These are phyloP conservation scores for Adansonia digitata DNA, from an alignment of 345 rosid genomes.

Conservation along the genomic window DNA sequence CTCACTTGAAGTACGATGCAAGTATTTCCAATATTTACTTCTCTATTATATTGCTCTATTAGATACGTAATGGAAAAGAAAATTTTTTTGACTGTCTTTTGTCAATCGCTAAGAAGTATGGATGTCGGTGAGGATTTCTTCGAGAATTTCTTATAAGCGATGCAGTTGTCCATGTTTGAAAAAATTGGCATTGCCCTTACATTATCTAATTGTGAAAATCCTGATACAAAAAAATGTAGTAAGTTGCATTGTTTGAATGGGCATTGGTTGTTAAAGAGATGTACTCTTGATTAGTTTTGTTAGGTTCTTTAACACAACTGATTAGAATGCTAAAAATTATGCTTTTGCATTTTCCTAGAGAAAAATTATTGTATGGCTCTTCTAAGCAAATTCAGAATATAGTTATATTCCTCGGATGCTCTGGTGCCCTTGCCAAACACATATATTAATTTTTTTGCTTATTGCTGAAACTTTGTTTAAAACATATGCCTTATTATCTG, in stretches of 20 bases:
- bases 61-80: constrained; percentile 48
- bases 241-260: constrained; percentile 14
- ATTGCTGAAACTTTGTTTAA: no score
- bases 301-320: neutral
- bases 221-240: constrained; percentile 48
- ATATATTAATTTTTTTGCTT: no score
- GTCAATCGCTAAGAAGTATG: constrained; percentile 42
- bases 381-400: constrained; percentile 67
- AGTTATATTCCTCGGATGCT: constrained; percentile 63
- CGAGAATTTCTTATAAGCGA: constrained; percentile 36
- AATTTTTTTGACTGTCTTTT: constrained; percentile 55
- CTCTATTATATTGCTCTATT: no score
- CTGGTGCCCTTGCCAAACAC: constrained; percentile 60
- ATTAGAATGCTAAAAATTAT: neutral
- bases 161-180: constrained; percentile 55
- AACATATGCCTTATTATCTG: no score
- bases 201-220: constrained; percentile 52
- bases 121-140: constrained; percentile 46
- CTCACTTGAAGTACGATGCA: no score
- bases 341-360: constrained; percentile 33
- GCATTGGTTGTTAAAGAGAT: neutral
- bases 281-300: neutral
- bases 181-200: constrained; percentile 71
- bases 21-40: no score
- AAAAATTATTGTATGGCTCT: constrained; percentile 63